Conservation (phyloP, 192 early-diverging fungal genomes). For the Pilaira anomala region DNA sequence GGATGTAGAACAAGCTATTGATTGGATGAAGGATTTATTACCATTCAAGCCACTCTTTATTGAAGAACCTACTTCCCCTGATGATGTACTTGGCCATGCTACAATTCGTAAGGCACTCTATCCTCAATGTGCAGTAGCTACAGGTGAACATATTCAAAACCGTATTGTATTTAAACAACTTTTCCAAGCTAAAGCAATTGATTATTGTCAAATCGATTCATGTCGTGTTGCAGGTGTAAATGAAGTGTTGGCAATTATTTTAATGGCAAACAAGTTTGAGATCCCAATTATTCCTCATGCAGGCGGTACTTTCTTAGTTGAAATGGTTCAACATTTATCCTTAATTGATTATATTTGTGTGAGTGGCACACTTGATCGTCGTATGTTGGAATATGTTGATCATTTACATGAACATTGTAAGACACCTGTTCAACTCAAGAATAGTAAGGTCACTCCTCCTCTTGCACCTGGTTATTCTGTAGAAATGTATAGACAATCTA, state of each 20-base stretch:
- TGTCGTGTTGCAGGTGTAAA: conserved; percentile 41
- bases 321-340: conserved; percentile 39
- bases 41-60: conserved; percentile 44
- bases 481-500: conserved; percentile 35
- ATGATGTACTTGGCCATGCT: conserved; percentile 43
- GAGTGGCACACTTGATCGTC: conserved; percentile 27
- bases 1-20: conserved; percentile 46
- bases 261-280: conserved; percentile 41
- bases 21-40: conserved; percentile 43
- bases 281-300: conserved; percentile 39
- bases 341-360: conserved; percentile 40
- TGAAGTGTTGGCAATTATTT: conserved; percentile 35
- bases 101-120: conserved; percentile 38
- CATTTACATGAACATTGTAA: conserved; percentile 39
- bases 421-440: conserved; percentile 32
- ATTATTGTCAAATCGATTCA: conserved; percentile 39
- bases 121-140: conserved; percentile 34
- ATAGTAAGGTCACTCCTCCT: conserved; percentile 31
- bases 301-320: conserved; percentile 39
- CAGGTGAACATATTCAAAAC: conserved; percentile 42
- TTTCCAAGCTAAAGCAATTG: conserved; percentile 41
- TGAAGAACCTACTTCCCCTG: conserved; percentile 44
- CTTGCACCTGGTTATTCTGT: conserved; percentile 30
- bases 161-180: conserved; percentile 41
- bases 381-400: conserved; percentile 41